Conservation (phyloP, 805 yeast species). For the Myxozyma mucilagina region DNA sequence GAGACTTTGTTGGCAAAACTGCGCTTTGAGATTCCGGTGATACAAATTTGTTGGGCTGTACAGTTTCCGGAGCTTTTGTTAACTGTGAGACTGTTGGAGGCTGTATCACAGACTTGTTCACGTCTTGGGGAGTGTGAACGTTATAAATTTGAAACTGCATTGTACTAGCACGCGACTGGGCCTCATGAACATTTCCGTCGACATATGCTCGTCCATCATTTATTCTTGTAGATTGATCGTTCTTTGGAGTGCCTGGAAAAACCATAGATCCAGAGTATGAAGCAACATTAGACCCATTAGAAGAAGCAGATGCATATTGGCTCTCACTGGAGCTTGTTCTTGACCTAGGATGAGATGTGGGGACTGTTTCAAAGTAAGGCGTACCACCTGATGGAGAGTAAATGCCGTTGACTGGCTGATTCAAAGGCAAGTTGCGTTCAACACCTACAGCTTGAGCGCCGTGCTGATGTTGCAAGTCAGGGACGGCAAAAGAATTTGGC, state of each 20-base stretch:
- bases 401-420: not conserved
- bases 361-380: not conserved
- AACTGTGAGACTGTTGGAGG: too few species aligned
- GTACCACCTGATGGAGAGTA: not conserved
- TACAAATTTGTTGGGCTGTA: too few species aligned
- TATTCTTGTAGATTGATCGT: not conserved
- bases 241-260: not conserved
- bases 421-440: not conserved
- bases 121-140: too few species aligned
- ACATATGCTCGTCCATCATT: not conserved
- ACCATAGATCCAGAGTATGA: not conserved
- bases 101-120: too few species aligned
- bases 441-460: too few species aligned
- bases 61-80: too few species aligned
- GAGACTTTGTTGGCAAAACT: too few species aligned
- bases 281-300: not conserved
- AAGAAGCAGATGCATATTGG: constrained; percentile 8
- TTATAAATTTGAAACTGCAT: not conserved
- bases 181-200: not conserved
- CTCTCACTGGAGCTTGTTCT: constrained; percentile 7
- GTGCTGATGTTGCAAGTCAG: too few species aligned
- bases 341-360: not conserved
- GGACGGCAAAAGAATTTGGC: too few species aligned
- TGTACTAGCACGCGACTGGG: not conserved
- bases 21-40: too few species aligned